phyloP scores from a whole-genome alignment of 2,329 filamentous ascomycete species.

The Hymenoscyphus albidus region DNA sequence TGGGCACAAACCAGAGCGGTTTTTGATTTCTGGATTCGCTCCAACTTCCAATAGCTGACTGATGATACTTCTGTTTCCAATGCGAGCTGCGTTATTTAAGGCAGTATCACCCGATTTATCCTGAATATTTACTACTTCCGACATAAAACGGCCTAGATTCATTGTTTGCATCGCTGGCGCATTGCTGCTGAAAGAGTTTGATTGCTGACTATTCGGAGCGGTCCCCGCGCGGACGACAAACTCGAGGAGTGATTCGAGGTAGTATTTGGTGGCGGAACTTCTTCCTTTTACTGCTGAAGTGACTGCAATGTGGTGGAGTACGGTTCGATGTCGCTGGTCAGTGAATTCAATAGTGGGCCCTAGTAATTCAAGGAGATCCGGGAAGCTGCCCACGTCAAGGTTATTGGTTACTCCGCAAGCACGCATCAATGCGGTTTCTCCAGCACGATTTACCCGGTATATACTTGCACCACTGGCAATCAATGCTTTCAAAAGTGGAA shows the following conservation, averaged over 20 bases:
- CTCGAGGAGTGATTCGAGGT: slow-evolving; percentile 88
- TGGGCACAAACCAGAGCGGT: slow-evolving; percentile 81
- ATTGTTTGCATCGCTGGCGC: slow-evolving; percentile 45
- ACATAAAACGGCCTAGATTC: slow-evolving; percentile 88
- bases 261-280: slow-evolving; percentile 88
- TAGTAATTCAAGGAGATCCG: slow-evolving; percentile 82
- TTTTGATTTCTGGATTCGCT: slow-evolving; percentile 87
- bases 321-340: slow-evolving; percentile 84
- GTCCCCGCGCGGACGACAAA: slow-evolving; percentile 88
- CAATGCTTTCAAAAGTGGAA: slow-evolving; percentile 75
- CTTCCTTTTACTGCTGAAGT: slow-evolving; percentile 94
- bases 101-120: slow-evolving; percentile 95
- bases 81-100: slow-evolving; percentile 86
- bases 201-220: slow-evolving; percentile 50
- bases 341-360: slow-evolving; percentile 86
- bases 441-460: slow-evolving; percentile 79
- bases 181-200: slow-evolving; percentile 32
- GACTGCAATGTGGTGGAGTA: slow-evolving; percentile 93
- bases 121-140: slow-evolving; percentile 92
- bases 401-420: slow-evolving; percentile 93
- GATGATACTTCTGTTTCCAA: slow-evolving; percentile 91
- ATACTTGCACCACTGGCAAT: slow-evolving; percentile 84
- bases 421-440: slow-evolving; percentile 89
- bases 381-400: slow-evolving; percentile 84
- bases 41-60: slow-evolving; percentile 95